Evolutionary conservation across 352 stramenopile genomes (phyloP).

Genomic region (Phytophthora tubulina): DNA sequence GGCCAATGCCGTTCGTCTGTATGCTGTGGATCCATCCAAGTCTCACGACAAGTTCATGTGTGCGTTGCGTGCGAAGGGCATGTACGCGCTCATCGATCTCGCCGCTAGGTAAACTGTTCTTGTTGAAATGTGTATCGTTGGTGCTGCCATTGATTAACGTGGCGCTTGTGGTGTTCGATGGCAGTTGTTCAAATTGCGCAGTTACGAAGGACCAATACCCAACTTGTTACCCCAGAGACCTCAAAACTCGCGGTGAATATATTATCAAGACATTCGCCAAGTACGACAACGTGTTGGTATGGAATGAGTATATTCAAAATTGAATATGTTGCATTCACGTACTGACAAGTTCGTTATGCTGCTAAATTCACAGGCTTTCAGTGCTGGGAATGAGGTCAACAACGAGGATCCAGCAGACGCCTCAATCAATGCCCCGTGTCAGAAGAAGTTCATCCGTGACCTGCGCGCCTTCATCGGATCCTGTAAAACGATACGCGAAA

Average conservation of each 20-base stretch:
- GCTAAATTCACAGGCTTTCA: constrained; percentile 49
- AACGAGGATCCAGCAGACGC: constrained; percentile 48
- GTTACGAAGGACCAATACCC: constrained; percentile 65
- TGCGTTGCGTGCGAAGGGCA: constrained; percentile 70
- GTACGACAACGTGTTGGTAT: constrained; percentile 86
- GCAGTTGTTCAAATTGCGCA: constrained; percentile 62
- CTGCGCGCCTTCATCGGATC: constrained; percentile 75
- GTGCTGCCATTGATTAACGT: background rate
- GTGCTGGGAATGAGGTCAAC: constrained; percentile 87
- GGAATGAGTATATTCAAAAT: background rate
- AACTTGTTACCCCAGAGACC: constrained; percentile 57
- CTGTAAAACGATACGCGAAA: constrained; percentile 49
- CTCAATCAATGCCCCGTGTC: constrained; percentile 76
- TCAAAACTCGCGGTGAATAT: constrained; percentile 78
- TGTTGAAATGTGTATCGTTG: background rate
- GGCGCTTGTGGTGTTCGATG: background rate
- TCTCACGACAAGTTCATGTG: constrained; percentile 92
- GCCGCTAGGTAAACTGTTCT: constrained; percentile 36
- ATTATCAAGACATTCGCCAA: constrained; percentile 87
- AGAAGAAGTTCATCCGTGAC: constrained; percentile 92
- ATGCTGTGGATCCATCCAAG: constrained; percentile 85
- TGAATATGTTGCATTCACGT: too few relatives aligned
- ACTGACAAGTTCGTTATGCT: too few relatives aligned
- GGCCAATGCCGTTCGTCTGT: constrained; percentile 85
- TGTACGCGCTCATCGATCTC: constrained; percentile 83